These are phyloP conservation scores for Apiosordaria backusii DNA, from an alignment of 495 filamentous ascomycete species.

Conservation along the genomic window DNA sequence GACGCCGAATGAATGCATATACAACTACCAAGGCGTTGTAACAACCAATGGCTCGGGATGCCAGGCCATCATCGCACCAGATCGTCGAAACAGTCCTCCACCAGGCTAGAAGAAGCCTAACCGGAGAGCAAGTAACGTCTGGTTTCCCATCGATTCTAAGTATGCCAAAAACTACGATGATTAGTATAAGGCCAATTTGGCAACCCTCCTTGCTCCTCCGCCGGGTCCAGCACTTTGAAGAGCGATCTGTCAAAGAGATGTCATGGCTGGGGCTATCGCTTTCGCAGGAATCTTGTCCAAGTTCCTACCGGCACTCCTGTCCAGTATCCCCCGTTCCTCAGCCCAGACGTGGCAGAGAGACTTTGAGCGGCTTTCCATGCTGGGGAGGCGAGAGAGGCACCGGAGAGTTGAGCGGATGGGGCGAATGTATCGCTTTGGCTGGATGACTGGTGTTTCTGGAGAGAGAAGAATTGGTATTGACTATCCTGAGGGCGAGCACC, in stretches of 20 bases:
- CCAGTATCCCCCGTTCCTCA: constrained; percentile 38
- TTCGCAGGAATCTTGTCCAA: constrained; percentile 36
- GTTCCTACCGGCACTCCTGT: constrained; percentile 36
- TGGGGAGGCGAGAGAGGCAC: constrained; percentile 16
- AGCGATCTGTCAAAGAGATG: constrained; percentile 22
- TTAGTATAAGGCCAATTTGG: not conserved
- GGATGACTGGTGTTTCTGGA: constrained; percentile 16
- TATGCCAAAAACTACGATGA: not conserved
- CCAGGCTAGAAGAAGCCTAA: not conserved
- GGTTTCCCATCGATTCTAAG: not conserved
- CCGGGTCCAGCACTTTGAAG: constrained; percentile 23
- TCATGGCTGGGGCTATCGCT: constrained; percentile 23
- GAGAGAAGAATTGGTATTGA: not conserved
- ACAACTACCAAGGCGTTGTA: constrained; percentile 1
- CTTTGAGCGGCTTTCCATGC: constrained; percentile 30
- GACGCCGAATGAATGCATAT: constrained; percentile 1
- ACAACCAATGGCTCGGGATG: constrained; percentile 3
- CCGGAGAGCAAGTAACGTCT: not conserved
- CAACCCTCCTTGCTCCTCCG: not conserved
- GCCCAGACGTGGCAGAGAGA: constrained; percentile 31
- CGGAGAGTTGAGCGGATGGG: constrained; percentile 10
- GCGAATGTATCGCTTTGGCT: constrained; percentile 13
- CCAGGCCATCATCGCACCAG: not conserved
- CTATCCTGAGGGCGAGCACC: not conserved
- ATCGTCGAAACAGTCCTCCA: not conserved